Percentiles rank a stretch among this genome's conserved stretches.
These are phyloP conservation scores for Neurospora sp. DNA, from an alignment of 495 filamentous ascomycete genomes.

Conservation along the genomic window DNA sequence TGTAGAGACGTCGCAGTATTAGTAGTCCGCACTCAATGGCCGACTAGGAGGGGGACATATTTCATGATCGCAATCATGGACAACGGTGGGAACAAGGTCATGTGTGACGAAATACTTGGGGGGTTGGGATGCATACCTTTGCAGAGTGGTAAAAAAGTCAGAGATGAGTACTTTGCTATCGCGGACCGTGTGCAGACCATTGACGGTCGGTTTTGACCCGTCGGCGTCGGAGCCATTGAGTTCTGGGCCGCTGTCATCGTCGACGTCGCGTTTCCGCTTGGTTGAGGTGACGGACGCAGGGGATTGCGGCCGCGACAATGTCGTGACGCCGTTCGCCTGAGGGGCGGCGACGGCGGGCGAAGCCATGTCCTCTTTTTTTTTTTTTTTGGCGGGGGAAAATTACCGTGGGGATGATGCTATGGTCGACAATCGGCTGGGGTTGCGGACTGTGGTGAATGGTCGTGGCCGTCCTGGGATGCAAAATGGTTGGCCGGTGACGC, in stretches of 20 bases:
- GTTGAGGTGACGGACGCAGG: slow-evolving; percentile 31
- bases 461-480: slow-evolving; percentile 6
- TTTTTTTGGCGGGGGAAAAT: not conserved
- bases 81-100: not conserved
- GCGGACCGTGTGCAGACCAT: slow-evolving; percentile 11
- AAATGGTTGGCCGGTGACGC: slow-evolving; percentile 11
- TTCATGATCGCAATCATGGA: slow-evolving; percentile 8
- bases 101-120: not conserved
- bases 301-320: slow-evolving; percentile 27
- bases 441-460: slow-evolving; percentile 2
- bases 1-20: slow-evolving; percentile 14
- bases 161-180: slow-evolving; percentile 23
- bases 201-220: slow-evolving; percentile 17
- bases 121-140: slow-evolving; percentile 27
- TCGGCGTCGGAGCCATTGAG: slow-evolving; percentile 14
- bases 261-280: slow-evolving; percentile 48
- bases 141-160: slow-evolving; percentile 33
- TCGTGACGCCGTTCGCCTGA: slow-evolving; percentile 30
- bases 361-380: slow-evolving; percentile 21
- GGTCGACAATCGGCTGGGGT: not conserved
- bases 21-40: not conserved
- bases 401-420: not conserved
- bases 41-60: not conserved
- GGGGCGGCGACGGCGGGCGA: slow-evolving; percentile 30
- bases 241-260: slow-evolving; percentile 25